phyloP scores from a whole-genome alignment of 495 filamentous ascomycete genomes.

The Neurospora discreta region DNA sequence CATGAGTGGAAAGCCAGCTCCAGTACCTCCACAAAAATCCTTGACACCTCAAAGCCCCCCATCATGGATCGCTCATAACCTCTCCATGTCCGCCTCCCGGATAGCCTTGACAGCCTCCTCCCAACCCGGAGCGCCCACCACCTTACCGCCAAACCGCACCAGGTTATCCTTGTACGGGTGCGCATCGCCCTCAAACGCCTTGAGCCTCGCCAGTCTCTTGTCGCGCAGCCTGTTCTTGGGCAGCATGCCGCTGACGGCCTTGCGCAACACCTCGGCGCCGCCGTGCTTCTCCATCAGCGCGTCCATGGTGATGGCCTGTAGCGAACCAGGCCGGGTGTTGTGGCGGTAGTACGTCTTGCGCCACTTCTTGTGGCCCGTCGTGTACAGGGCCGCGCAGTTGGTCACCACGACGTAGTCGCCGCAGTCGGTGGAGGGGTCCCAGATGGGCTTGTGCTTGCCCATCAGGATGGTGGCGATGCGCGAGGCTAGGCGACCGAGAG shows the following conservation, averaged over 20 bases:
- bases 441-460: slow-evolving; percentile 99
- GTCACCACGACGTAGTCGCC: slow-evolving; percentile 97
- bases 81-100: slow-evolving; percentile 26
- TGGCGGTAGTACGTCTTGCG: slow-evolving; percentile 95
- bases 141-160: slow-evolving; percentile 53
- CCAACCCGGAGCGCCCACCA: slow-evolving; percentile 38
- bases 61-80: slow-evolving; percentile 18
- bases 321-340: slow-evolving; percentile 76
- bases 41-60: neutral
- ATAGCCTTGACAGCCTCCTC: slow-evolving; percentile 28
- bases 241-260: slow-evolving; percentile 91
- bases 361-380: slow-evolving; percentile 80
- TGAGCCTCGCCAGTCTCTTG: slow-evolving; percentile 75
- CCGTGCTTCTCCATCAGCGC: slow-evolving; percentile 87
- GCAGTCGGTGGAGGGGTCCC: slow-evolving; percentile 90
- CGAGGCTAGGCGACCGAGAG: slow-evolving; percentile 82
- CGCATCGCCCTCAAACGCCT: slow-evolving; percentile 82
- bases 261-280: slow-evolving; percentile 83
- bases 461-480: slow-evolving; percentile 86
- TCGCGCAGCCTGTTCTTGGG: slow-evolving; percentile 91
- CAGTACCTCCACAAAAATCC: neutral
- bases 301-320: slow-evolving; percentile 89
- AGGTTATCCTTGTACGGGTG: slow-evolving; percentile 92
- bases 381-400: slow-evolving; percentile 74
- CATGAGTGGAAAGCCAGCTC: neutral